Base-by-base conservation (phyloP, 1,284 basidiomycete genomes). In the Sanghuangporus baumii region DNA sequence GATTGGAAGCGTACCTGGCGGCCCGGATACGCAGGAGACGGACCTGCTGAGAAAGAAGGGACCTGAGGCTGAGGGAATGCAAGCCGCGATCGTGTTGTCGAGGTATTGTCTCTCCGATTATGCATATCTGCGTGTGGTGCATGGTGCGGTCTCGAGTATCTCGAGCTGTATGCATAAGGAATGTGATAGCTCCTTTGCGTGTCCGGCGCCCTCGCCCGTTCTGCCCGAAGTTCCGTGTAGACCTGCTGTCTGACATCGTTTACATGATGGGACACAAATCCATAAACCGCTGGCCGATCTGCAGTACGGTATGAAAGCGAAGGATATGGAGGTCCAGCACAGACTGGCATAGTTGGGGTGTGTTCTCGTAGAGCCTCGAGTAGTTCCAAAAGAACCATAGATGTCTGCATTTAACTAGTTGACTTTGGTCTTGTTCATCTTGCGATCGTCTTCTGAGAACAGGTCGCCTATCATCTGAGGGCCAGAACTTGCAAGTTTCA, bases 211-310 rank as follows among this genome's bases (percentile, higher is more conserved):
- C 40, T 46, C 26, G 57, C 37, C n/a, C 55, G 55, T 23, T 40
- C 7, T 36, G 52, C 26, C 34, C 31, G 52, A 46, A 56, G 55
- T 20, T 41, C 57, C n/a, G 43, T 26, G 26, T 58, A 58, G 14
- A 58, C 57, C 26, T 58, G 43, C 43, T 50, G 23, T 34, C 48
- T 20, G 23, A 58, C 43, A 18, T 58, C 57, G 46, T 48, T 31
- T 6, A 58, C 34, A 23, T 58, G 31, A 40, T 40, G 43, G 16
- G 31, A 31, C 57, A 58, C 48, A 34, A 36, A 54, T 16, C 52
- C 52, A 54, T 54, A n/a, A 14, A 12, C 26, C 6, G 48, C 48
- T 12, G 48, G 48, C 5, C 26, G 48, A 34, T 23, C 48, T 23
- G 31, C 14, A 11, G 34, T n/a, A 51, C 7, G 23, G 18, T 54